These are phyloP conservation scores for Podaxis sp. DNA, from an alignment of 768 basidiomycete species.

Conservation along the genomic window DNA sequence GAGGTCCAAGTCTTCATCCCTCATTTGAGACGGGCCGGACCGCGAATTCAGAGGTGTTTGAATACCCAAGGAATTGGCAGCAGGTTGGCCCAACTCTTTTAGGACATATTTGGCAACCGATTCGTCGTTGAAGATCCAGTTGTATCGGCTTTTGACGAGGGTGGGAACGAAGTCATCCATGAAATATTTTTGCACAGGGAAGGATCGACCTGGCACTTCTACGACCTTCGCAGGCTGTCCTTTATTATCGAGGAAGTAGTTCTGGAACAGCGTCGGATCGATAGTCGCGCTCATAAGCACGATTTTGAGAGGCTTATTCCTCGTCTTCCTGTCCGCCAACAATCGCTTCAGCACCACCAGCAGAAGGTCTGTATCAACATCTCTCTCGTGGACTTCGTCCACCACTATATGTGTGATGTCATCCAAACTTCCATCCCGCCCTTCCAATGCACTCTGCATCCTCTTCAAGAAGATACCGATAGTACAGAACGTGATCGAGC, in stretches of 20 bases:
- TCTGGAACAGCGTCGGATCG: conserved; percentile 84
- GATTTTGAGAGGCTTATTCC: conserved; percentile 76
- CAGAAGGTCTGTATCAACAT: conserved; percentile 88
- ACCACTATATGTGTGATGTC: conserved; percentile 88
- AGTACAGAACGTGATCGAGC: conserved; percentile 90
- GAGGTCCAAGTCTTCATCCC: conserved; percentile 66
- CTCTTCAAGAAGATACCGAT: conserved; percentile 87
- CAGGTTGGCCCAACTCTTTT: conserved; percentile 55
- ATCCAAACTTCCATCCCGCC: conserved; percentile 52
- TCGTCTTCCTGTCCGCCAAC: conserved; percentile 68
- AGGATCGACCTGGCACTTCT: conserved; percentile 88
- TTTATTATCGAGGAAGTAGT: conserved; percentile 72
- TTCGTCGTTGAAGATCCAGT: conserved; percentile 73
- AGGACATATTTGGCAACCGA: conserved; percentile 69
- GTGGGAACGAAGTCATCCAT: conserved; percentile 73
- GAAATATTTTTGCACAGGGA: conserved; percentile 81
- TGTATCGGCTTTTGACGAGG: conserved; percentile 40
- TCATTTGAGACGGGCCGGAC: neutral
- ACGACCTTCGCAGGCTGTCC: conserved; percentile 67
- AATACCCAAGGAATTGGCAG: conserved; percentile 28
- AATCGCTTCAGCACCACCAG: conserved; percentile 88
- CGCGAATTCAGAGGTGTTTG: conserved; percentile 19
- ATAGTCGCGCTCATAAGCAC: conserved; percentile 97
- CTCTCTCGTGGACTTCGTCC: conserved; percentile 96
- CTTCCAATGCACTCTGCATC: conserved; percentile 72